These are phyloP conservation scores for Immersiporthe knoxdaviesiana DNA, from an alignment of 2,329 filamentous ascomycete species.

Conservation along the genomic window DNA sequence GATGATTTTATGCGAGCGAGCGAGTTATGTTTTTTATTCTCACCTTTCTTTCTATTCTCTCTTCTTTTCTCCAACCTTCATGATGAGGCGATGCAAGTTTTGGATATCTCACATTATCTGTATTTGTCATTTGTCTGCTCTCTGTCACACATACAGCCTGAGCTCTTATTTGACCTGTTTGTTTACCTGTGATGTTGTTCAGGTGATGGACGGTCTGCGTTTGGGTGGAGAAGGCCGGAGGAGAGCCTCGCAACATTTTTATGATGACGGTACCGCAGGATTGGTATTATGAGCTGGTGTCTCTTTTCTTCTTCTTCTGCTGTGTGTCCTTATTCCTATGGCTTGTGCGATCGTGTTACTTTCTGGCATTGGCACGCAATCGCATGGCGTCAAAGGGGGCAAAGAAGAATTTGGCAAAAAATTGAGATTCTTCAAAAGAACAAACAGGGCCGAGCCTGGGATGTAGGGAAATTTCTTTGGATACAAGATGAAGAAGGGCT, in stretches of 20 bases:
- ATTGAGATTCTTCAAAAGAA: background rate
- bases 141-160: background rate
- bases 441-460: background rate
- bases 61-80: background rate
- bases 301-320: background rate
- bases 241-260: conserved; percentile 14
- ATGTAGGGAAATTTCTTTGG: background rate
- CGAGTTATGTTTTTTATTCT: conserved; percentile 3
- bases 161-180: background rate
- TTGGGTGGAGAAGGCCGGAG: conserved; percentile 13
- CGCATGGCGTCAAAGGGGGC: conserved; percentile 12
- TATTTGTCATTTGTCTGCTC: background rate
- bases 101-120: conserved; percentile 4
- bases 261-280: conserved; percentile 2
- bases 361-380: conserved; percentile 10
- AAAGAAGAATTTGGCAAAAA: background rate
- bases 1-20: conserved; percentile 2
- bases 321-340: background rate
- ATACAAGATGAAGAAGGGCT: background rate
- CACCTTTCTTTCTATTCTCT: background rate
- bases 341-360: conserved; percentile 16
- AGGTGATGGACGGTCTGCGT: conserved; percentile 1
- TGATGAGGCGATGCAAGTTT: conserved; percentile 11
- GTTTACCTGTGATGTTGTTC: background rate
- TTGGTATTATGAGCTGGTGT: conserved; percentile 10